Base-by-base conservation (phyloP, 1,139 yeast genomes). In the Candida smagusa region DNA sequence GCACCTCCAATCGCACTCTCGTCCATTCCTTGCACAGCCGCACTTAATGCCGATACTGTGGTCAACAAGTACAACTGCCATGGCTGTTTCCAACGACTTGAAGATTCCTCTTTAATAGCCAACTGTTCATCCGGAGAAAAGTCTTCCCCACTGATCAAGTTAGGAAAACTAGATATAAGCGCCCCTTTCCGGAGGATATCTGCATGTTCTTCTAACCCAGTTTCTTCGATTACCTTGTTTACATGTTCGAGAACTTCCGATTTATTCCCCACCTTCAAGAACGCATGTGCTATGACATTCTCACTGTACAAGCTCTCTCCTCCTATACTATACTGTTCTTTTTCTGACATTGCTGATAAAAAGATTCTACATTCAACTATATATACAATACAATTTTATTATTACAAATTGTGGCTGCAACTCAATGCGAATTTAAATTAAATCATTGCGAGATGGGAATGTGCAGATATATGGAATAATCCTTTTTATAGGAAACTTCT, bases 1-100 rank as follows among this genome's bases (percentile, higher is more conserved):
- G 48, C 47, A 13, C 48, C 48, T 13, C 47, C 47, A 6, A 45
- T 42, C 7, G 45, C 45, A 9, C 47, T 56, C 38, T 59, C 63
- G 39, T 59, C 63, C 36, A 35, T 35, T n/a, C 41, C 41, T 9
- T 38, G 38, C 6, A 38, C 41, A 5, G 38, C 31, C n/a, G 41
- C 41, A 34, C 35, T 31, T n/a, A 35, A 30, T 1, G 38, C 43
- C 9, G 43, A 40, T 7, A 39, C 28, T 8, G 37, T 32, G 6
- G 37, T 31, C 12, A 38, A 26, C 28, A 28, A 22, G 28, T 38
- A 38, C n/a, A 38, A 24, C 5, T 12, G 25, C 41, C 41, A 38
- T 2, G 41, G 29, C 21, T 38, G 41, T 4, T 23, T 22, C 36
- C 36, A 37, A 12, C 22, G 30, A 21, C 23, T 23, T 9, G 4